A percentile compares a stretch with the other conserved stretches of the same genome.
Evolutionary conservation across 2,329 filamentous ascomycete genomes (phyloP).

Genomic region (Pseudocercospora crystallina): DNA sequence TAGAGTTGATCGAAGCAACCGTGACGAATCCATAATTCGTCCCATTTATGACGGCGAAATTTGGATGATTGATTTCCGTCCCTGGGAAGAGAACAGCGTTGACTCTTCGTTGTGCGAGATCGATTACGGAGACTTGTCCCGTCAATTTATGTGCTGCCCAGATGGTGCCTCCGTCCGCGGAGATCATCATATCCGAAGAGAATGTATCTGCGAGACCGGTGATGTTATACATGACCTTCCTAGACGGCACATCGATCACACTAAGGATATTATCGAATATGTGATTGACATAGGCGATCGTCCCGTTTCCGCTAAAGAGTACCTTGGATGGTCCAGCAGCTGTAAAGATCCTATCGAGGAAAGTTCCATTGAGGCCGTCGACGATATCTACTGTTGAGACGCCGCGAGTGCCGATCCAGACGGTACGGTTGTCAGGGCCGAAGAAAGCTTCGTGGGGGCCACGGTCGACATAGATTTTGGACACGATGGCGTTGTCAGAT

Average conservation of each 20-base stretch:
- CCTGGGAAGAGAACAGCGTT: constrained; percentile 2
- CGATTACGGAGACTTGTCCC: constrained; percentile 6
- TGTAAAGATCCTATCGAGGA: constrained; percentile 4
- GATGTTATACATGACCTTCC: constrained; percentile 8
- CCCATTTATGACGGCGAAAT: constrained; percentile 5
- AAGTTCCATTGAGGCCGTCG: constrained; percentile 5
- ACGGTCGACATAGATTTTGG: constrained; percentile 3
- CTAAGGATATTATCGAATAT: constrained; percentile 4
- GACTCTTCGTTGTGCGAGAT: background rate
- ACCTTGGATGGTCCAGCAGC: constrained; percentile 8
- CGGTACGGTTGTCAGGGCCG: background rate
- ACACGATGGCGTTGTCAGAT: constrained; percentile 1
- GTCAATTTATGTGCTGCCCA: constrained; percentile 11
- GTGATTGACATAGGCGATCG: constrained; percentile 11
- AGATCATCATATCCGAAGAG: constrained; percentile 11
- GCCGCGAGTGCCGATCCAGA: constrained; percentile 10
- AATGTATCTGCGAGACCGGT: constrained; percentile 9
- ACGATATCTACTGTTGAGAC: constrained; percentile 4
- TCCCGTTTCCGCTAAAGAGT: constrained; percentile 4
- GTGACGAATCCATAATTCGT: constrained; percentile 4
- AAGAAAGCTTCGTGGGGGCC: constrained; percentile 8
- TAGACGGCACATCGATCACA: constrained; percentile 5
- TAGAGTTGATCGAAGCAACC: constrained; percentile 4
- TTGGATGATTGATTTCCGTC: constrained; percentile 8
- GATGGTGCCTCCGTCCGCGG: constrained; percentile 2